Percentiles rank a stretch among this genome's conserved stretches.
phyloP scores from a whole-genome alignment of 805 yeast species.

The Metschnikowia orientalis region DNA sequence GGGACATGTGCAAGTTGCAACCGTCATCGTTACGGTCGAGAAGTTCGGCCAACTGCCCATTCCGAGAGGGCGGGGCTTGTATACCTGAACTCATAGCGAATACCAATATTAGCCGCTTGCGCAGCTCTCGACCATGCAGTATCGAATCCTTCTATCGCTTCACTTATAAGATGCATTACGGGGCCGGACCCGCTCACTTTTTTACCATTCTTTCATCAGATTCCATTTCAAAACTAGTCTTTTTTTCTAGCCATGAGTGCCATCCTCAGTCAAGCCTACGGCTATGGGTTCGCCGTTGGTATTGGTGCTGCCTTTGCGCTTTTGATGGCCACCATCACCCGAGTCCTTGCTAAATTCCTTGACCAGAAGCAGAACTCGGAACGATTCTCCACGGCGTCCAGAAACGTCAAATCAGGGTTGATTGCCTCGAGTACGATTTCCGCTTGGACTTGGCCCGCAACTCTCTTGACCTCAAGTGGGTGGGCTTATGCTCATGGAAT shows the following conservation, averaged over 20 bases:
- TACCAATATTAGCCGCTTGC: too few species aligned
- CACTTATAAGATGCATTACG: too few species aligned
- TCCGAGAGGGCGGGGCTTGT: too few species aligned
- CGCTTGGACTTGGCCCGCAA: conserved; percentile 26
- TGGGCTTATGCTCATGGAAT: conserved; percentile 10
- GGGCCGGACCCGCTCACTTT: too few species aligned
- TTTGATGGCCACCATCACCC: conserved; percentile 8
- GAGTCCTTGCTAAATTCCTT: conserved; percentile 6
- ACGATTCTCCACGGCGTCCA: conserved; percentile 10
- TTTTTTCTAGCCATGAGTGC: conserved; percentile 1
- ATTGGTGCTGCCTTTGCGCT: conserved; percentile 10
- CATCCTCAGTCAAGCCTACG: conserved; percentile 7
- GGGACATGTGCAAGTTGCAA: too few species aligned
- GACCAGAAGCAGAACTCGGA: conserved; percentile 11
- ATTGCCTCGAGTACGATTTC: conserved; percentile 10
- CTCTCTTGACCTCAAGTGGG: conserved; percentile 23
- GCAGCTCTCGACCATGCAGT: too few species aligned
- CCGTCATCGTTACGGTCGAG: too few species aligned
- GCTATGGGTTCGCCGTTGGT: conserved; percentile 10
- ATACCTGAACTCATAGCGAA: too few species aligned
- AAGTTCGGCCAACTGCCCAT: too few species aligned
- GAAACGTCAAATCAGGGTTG: conserved; percentile 9
- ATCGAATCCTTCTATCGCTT: too few species aligned
- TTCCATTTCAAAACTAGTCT: neutral
- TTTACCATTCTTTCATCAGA: too few species aligned